phyloP scores from a whole-genome alignment of 192 early-diverging fungal genomes.

The Funneliformis geosporum region DNA sequence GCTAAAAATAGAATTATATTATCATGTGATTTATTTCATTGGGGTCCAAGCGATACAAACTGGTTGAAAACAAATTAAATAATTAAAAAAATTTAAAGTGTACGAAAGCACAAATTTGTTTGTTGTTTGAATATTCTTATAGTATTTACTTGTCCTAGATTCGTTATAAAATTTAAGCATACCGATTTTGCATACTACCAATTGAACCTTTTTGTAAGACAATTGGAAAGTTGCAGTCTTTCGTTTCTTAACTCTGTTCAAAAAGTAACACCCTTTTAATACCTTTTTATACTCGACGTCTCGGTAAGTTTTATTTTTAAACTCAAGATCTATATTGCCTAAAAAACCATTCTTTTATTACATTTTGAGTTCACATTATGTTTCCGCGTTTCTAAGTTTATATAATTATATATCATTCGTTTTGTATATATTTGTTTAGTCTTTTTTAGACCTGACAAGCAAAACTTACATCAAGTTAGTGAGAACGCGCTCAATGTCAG shows the following conservation, averaged over 20 bases:
- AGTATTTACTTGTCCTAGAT: background rate
- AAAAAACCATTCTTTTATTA: background rate
- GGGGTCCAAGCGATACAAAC: background rate
- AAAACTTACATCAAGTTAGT: background rate
- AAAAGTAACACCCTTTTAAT: background rate
- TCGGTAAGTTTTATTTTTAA: background rate
- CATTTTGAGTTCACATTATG: background rate
- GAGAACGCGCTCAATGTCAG: background rate
- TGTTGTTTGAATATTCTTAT: background rate
- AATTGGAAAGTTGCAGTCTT: background rate
- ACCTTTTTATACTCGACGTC: background rate
- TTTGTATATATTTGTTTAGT: background rate
- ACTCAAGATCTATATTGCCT: background rate
- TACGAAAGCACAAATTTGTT: background rate
- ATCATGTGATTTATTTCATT: background rate
- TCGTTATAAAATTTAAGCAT: background rate
- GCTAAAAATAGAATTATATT: no score
- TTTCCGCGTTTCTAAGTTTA: background rate
- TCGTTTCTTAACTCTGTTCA: background rate
- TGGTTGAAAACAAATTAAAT: background rate
- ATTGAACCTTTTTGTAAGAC: background rate
- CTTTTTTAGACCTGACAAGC: background rate
- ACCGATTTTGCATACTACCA: background rate
- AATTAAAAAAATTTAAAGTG: background rate
- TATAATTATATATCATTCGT: background rate